Evolutionary conservation across 78 protist species (phyloP).

Genomic region (Polysphondylium violaceum): DNA sequence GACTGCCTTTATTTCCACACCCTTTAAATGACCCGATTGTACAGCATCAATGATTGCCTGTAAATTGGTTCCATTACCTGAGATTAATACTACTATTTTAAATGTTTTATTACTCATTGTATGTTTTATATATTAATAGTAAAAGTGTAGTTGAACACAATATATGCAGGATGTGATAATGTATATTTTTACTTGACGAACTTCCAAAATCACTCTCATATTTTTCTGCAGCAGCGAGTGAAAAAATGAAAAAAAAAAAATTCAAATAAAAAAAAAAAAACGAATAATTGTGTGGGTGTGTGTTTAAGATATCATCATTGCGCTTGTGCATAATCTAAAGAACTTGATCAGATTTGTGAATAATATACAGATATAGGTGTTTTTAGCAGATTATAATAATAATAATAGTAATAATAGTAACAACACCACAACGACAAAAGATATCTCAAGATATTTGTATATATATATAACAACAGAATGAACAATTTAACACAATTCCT

Average conservation of each 20-base stretch:
- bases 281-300: not conserved
- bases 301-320: not conserved
- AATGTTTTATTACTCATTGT: not conserved
- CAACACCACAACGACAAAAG: not conserved
- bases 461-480: not conserved
- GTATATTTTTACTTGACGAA: too few species aligned
- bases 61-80: constrained; percentile 86
- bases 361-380: too few species aligned
- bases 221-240: too few species aligned
- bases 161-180: too few species aligned
- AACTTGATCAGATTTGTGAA: too few species aligned
- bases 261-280: too few species aligned
- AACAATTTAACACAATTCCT: not conserved
- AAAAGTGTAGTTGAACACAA: too few species aligned
- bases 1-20: constrained; percentile 60
- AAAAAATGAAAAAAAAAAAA: too few species aligned
- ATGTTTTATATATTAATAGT: not conserved
- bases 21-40: not conserved
- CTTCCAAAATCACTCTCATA: too few species aligned
- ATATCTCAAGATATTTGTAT: not conserved
- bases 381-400: too few species aligned
- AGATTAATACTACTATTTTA: constrained; percentile 78
- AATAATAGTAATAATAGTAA: too few species aligned
- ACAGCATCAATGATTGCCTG: constrained; percentile 88
- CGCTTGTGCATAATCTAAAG: too few species aligned